Percentiles rank a stretch among this genome's conserved stretches.
Evolutionary conservation across 164 flowering plant species (phyloP).

Genomic region (Magnolia officinalis): DNA sequence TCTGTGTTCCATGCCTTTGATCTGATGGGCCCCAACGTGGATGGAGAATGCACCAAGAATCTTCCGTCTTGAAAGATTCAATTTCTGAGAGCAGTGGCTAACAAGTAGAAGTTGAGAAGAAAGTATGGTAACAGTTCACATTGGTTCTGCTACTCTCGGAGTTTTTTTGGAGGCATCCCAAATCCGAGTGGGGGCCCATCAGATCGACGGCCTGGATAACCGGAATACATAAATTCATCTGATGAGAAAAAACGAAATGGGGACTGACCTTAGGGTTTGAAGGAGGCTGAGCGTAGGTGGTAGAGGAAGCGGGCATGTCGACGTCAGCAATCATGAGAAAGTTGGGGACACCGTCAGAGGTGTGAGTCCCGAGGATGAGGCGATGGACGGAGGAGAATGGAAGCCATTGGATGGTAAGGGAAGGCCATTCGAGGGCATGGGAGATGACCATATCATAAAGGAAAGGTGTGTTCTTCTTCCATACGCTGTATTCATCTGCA

Average conservation of each 20-base stretch:
- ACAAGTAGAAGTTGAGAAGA: too few species aligned
- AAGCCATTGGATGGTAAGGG: constrained; percentile 92
- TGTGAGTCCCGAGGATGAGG: constrained; percentile 86
- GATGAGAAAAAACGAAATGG: background rate
- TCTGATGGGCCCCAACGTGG: too few species aligned
- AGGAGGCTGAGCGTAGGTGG: background rate
- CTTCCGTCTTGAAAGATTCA: too few species aligned
- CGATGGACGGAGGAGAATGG: constrained; percentile 48
- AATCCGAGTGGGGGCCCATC: background rate
- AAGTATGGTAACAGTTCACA: background rate
- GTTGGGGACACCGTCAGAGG: constrained; percentile 66
- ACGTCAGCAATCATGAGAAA: constrained; percentile 83
- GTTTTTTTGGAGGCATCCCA: background rate
- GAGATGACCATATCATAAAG: constrained; percentile 81
- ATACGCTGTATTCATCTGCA: constrained; percentile 69
- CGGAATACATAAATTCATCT: background rate
- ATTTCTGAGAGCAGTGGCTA: too few species aligned
- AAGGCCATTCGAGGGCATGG: constrained; percentile 90
- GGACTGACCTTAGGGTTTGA: constrained; percentile 9
- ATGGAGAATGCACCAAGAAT: too few species aligned
- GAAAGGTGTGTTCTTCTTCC: constrained; percentile 94
- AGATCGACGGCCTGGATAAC: background rate
- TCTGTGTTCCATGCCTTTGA: too few species aligned
- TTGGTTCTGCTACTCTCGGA: background rate
- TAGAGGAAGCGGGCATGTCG: constrained; percentile 36